Conservation (phyloP, 768 basidiomycete species). For the Suillus spraguei region DNA sequence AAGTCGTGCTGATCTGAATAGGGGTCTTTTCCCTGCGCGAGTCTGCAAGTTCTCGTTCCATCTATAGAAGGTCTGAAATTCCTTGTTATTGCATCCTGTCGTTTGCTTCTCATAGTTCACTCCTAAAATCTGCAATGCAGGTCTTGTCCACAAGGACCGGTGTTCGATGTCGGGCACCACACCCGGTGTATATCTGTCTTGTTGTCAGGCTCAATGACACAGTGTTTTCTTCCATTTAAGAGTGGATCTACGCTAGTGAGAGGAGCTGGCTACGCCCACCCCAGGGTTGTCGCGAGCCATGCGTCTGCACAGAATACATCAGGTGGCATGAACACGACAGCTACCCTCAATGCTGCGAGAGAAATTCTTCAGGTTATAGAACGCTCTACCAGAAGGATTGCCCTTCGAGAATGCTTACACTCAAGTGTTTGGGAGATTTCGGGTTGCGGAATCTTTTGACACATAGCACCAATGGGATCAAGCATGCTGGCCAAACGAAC, state of each 20-base stretch:
- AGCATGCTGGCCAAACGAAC: neutral
- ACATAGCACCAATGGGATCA: neutral
- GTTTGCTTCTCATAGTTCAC: neutral
- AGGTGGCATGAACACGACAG: neutral
- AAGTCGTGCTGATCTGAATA: neutral
- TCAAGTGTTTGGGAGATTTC: neutral
- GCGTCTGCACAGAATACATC: neutral
- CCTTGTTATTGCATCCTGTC: neutral
- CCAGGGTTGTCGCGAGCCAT: neutral
- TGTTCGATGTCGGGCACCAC: neutral
- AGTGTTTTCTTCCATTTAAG: neutral
- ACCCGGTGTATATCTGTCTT: neutral
- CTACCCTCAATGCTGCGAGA: neutral
- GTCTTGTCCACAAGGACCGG: neutral
- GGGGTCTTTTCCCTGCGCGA: neutral
- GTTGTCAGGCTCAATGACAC: neutral
- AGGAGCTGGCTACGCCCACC: neutral
- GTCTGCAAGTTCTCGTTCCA: neutral
- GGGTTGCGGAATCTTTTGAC: neutral
- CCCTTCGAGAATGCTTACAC: neutral
- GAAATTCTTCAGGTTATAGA: neutral
- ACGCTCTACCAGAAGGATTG: neutral
- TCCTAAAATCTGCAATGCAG: neutral
- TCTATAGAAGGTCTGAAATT: neutral
- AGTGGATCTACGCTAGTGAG: neutral